Evolutionary conservation across 495 filamentous ascomycete species (phyloP).

Genomic region (Podospora didyma): DNA sequence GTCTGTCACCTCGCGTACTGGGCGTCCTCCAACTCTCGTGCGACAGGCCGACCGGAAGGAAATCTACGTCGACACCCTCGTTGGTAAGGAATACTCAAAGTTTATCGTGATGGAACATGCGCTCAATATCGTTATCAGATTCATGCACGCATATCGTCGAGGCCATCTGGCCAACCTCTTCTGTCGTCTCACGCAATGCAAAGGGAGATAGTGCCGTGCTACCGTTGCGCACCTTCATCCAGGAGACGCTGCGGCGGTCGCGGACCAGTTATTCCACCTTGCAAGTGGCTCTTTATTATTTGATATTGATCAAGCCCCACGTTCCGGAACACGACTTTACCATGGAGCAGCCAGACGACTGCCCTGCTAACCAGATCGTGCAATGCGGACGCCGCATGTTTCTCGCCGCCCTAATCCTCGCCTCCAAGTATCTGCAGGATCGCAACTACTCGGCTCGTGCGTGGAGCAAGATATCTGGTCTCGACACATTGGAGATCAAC

Average conservation of each 20-base stretch:
- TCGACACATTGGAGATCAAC: slow-evolving; percentile 89
- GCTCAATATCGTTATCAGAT: slow-evolving; percentile 56
- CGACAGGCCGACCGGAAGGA: slow-evolving; percentile 92
- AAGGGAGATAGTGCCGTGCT: slow-evolving; percentile 66
- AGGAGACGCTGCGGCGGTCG: slow-evolving; percentile 91
- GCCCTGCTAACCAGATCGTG: slow-evolving; percentile 70
- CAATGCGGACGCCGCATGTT: slow-evolving; percentile 99
- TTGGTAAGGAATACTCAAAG: slow-evolving; percentile 69
- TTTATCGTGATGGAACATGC: slow-evolving; percentile 16
- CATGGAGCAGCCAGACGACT: slow-evolving; percentile 78
- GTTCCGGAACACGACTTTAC: slow-evolving; percentile 79
- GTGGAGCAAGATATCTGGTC: slow-evolving; percentile 97
- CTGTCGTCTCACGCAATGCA: slow-evolving; percentile 54
- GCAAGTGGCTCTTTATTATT: slow-evolving; percentile 94
- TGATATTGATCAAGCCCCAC: slow-evolving; percentile 89
- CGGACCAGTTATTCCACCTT: slow-evolving; percentile 95
- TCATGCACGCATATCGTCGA: slow-evolving; percentile 96
- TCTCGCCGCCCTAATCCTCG: slow-evolving; percentile 83
- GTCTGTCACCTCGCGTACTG: slow-evolving; percentile 50
- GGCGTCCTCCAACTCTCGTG: slow-evolving; percentile 74
- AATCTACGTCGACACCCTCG: slow-evolving; percentile 94
- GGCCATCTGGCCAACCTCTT: slow-evolving; percentile 88
- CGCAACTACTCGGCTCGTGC: slow-evolving; percentile 95
- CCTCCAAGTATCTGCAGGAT: slow-evolving; percentile 96
- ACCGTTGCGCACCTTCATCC: slow-evolving; percentile 90